These are phyloP conservation scores for Eudorina sp. DNA, from an alignment of 139 green algal species.

Conservation along the genomic window DNA sequence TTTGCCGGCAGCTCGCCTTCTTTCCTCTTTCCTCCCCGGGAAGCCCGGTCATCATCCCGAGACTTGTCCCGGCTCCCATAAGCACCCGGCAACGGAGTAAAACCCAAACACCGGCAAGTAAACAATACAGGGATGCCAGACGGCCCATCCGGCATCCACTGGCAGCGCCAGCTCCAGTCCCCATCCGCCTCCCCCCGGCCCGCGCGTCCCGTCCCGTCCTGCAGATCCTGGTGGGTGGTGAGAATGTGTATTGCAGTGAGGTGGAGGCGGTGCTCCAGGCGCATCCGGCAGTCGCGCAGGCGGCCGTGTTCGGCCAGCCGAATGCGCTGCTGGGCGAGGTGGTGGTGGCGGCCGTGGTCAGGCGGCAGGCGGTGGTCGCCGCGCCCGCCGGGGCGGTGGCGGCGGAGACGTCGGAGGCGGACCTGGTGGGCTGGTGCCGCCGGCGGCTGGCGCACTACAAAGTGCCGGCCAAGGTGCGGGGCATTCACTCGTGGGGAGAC, in stretches of 20 bases:
- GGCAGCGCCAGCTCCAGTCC: too few species aligned
- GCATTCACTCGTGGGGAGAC: too few species aligned
- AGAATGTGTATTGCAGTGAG: constrained; percentile 94
- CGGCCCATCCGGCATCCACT: too few species aligned
- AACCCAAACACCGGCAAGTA: too few species aligned
- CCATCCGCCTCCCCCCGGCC: too few species aligned
- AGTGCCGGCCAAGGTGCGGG: constrained; percentile 66
- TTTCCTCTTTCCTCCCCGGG: too few species aligned
- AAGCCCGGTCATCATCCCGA: too few species aligned
- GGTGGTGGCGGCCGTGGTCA: constrained; percentile 68
- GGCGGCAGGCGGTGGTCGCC: not conserved
- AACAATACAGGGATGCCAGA: too few species aligned
- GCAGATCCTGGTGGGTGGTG: constrained; percentile 79
- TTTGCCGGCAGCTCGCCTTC: too few species aligned
- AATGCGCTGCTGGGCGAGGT: constrained; percentile 86
- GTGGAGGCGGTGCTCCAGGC: constrained; percentile 87
- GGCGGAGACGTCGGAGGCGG: not conserved
- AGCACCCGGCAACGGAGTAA: too few species aligned
- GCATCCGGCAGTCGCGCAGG: constrained; percentile 78
- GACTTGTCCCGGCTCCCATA: too few species aligned
- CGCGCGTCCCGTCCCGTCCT: too few species aligned
- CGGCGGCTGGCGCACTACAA: constrained; percentile 85
- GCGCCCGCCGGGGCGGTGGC: not conserved
- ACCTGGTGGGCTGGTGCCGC: constrained; percentile 83
- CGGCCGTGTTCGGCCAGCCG: constrained; percentile 85